Evolutionary conservation across 2,329 filamentous ascomycete genomes (phyloP).

Genomic region (Clonostachys chloroleuca): DNA sequence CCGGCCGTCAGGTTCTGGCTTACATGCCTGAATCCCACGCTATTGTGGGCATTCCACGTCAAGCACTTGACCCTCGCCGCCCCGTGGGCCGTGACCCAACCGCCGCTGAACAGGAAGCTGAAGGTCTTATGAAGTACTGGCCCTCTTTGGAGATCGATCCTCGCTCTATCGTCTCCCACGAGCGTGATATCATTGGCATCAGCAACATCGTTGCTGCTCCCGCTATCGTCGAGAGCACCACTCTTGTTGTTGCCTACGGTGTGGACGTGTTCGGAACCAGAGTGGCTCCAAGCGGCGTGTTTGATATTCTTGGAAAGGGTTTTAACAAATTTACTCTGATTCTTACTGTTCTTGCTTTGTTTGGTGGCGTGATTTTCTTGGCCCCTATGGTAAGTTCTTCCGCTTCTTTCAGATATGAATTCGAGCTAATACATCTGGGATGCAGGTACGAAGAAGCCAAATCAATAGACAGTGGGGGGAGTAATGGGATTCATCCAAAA

Average conservation of each 20-base stretch:
- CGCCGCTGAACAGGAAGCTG: slow-evolving; percentile 67
- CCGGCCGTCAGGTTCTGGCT: slow-evolving; percentile 75
- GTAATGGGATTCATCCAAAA: no score
- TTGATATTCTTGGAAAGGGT: slow-evolving; percentile 88
- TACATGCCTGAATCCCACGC: slow-evolving; percentile 69
- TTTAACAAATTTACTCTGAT: slow-evolving; percentile 90
- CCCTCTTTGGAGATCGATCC: slow-evolving; percentile 82
- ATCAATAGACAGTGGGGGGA: slow-evolving; percentile 60
- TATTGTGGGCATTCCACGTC: slow-evolving; percentile 75
- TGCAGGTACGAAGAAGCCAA: slow-evolving; percentile 58
- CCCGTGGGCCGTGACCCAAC: slow-evolving; percentile 83
- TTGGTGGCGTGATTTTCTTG: slow-evolving; percentile 70
- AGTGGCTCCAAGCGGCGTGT: slow-evolving; percentile 81
- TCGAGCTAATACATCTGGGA: neutral
- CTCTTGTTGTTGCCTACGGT: slow-evolving; percentile 82
- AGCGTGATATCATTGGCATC: slow-evolving; percentile 75
- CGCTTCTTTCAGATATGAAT: neutral
- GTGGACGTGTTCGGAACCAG: slow-evolving; percentile 84
- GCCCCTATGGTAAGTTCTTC: slow-evolving; percentile 73
- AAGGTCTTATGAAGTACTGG: slow-evolving; percentile 74
- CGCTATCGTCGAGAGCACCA: slow-evolving; percentile 86
- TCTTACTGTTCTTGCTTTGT: slow-evolving; percentile 76
- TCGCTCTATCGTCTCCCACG: slow-evolving; percentile 74
- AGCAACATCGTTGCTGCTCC: slow-evolving; percentile 69
- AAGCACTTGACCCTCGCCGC: slow-evolving; percentile 78